Percentiles rank a stretch among this genome's conserved stretches.
These are phyloP conservation scores for Citrus sp. DNA, from an alignment of 345 rosid genomes.

Conservation along the genomic window DNA sequence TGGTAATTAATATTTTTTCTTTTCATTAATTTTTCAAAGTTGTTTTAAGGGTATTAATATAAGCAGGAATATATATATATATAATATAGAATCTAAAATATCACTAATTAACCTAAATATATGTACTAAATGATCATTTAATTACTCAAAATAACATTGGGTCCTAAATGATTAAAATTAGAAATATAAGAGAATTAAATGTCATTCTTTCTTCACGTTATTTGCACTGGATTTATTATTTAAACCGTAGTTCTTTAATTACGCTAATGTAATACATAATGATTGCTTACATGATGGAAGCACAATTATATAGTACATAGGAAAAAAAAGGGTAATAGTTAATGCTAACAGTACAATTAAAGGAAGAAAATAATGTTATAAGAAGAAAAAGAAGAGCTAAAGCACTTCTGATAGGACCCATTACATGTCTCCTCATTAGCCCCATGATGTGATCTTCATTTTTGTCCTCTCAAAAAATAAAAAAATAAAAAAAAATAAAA, in stretches of 20 bases:
- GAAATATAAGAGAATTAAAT: background rate
- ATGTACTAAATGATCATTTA: too few species aligned
- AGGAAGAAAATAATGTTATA: constrained; percentile 45
- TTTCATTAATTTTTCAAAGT: too few species aligned
- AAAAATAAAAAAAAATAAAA: too few species aligned
- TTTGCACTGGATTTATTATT: background rate
- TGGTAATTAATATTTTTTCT: too few species aligned
- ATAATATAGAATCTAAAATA: too few species aligned
- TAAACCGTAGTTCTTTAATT: constrained; percentile 18
- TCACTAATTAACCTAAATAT: too few species aligned
- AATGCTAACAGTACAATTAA: constrained; percentile 59
- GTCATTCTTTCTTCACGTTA: background rate
- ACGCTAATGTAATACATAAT: constrained; percentile 37
- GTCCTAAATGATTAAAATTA: too few species aligned
- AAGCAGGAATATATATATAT: too few species aligned
- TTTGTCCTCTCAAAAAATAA: constrained; percentile 4
- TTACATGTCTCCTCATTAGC: constrained; percentile 49
- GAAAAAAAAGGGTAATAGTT: constrained; percentile 26
- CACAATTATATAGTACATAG: constrained; percentile 27
- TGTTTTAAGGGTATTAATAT: too few species aligned
- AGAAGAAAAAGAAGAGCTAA: constrained; percentile 58
- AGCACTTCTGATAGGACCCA: constrained; percentile 63
- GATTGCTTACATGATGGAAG: constrained; percentile 60
- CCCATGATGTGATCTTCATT: constrained; percentile 35
- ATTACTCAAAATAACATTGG: too few species aligned